Percentiles rank a stretch among this genome's conserved stretches.
These are phyloP conservation scores for Juglanconis oblonga DNA, from an alignment of 2,329 filamentous ascomycete genomes.

Conservation along the genomic window DNA sequence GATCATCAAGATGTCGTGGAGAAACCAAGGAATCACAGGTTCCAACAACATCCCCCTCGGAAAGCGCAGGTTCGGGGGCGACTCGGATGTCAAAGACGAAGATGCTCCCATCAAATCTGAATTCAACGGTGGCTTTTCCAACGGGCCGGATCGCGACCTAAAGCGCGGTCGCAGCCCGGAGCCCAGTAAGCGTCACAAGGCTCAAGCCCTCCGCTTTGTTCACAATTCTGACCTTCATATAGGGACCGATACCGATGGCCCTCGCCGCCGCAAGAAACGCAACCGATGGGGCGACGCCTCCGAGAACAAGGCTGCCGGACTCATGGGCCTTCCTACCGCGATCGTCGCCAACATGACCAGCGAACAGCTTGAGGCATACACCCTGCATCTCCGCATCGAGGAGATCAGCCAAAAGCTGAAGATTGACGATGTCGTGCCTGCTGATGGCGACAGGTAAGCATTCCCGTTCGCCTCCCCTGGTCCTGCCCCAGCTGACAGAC, in stretches of 20 bases:
- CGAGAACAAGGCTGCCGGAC: constrained; percentile 96
- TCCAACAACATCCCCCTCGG: constrained; percentile 98
- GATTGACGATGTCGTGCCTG: constrained; percentile 97
- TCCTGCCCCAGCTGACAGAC: constrained; percentile 16
- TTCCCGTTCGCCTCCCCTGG: background rate
- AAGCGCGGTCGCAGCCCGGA: constrained; percentile 95
- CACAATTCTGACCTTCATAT: constrained; percentile 23
- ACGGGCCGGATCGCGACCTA: constrained; percentile 42
- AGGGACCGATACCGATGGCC: constrained; percentile 65
- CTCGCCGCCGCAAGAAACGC: constrained; percentile 91
- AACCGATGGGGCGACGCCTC: constrained; percentile 97
- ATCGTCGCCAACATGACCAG: constrained; percentile 98
- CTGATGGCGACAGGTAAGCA: constrained; percentile 89
- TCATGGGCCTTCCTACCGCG: constrained; percentile 95
- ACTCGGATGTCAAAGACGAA: constrained; percentile 13
- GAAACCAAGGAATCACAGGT: constrained; percentile 83
- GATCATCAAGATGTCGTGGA: constrained; percentile 57
- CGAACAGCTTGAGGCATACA: constrained; percentile 97
- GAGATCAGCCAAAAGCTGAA: constrained; percentile 99
- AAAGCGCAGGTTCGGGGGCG: constrained; percentile 75
- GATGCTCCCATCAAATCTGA: constrained; percentile 22
- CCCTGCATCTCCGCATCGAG: constrained; percentile 92
- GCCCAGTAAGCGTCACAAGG: constrained; percentile 56
- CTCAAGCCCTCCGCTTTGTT: background rate
- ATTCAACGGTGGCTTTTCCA: constrained; percentile 22